These are phyloP conservation scores for Colletotrichum eremochloae DNA, from an alignment of 2,329 filamentous ascomycete species.

Conservation along the genomic window DNA sequence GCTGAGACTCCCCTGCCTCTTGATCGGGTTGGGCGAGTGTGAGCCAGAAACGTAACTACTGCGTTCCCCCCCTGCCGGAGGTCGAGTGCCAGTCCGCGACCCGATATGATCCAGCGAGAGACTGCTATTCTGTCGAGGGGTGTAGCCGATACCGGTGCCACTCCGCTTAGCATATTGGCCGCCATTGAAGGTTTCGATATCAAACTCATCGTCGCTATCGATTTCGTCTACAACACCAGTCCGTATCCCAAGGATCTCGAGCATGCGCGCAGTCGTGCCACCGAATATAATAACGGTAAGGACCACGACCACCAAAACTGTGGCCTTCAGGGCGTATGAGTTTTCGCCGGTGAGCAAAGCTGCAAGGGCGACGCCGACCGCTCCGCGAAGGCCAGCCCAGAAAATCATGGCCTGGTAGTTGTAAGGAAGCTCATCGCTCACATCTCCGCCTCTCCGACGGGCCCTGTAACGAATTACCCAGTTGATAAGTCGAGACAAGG, in stretches of 20 bases:
- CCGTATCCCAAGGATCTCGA: constrained; percentile 96
- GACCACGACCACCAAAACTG: constrained; percentile 97
- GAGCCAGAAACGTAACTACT: constrained; percentile 67
- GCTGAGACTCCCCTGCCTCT: constrained; percentile 62
- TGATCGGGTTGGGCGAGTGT: constrained; percentile 61
- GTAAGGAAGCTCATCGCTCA: constrained; percentile 89
- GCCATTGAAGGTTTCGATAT: constrained; percentile 83
- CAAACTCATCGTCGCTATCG: constrained; percentile 98
- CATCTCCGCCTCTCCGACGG: constrained; percentile 77
- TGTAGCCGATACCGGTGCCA: constrained; percentile 82
- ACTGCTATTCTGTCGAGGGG: constrained; percentile 74
- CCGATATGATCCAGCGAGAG: constrained; percentile 69
- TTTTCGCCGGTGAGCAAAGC: constrained; percentile 88
- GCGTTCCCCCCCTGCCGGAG: constrained; percentile 42
- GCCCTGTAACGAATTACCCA: constrained; percentile 92
- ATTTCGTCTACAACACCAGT: constrained; percentile 97
- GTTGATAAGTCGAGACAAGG: constrained; percentile 89
- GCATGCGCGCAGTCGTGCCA: constrained; percentile 95
- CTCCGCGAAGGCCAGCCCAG: constrained; percentile 95
- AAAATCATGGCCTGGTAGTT: constrained; percentile 99
- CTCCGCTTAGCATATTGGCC: constrained; percentile 86
- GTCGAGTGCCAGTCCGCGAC: constrained; percentile 42
- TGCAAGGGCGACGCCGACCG: constrained; percentile 94
- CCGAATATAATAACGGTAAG: constrained; percentile 99
- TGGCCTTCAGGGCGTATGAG: constrained; percentile 86